Evolutionary conservation across 306 rosid genomes (phyloP), one percentile per base, ranked within the genome.

Genomic region (Crataegus laevigata): DNA sequence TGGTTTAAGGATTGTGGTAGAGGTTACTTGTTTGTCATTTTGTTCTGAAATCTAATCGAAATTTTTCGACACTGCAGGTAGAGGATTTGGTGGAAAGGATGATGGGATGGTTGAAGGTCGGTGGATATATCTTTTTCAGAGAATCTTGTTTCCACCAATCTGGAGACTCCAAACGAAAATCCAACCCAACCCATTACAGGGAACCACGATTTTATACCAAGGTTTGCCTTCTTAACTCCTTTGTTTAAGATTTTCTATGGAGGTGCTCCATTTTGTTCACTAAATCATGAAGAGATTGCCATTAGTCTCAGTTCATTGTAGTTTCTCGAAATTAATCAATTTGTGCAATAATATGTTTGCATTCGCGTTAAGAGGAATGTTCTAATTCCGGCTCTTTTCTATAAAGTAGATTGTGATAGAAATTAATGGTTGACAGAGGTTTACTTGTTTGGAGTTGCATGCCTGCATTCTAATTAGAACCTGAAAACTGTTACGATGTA

Each of bases 91-190:
- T 89, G 15, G 88, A 75, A 77, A 88, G 90, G 75, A 92, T 92
- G 97, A 82, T 91, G 59, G 89, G 82, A 85, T 94, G 99, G 99
- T 75, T 94, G 72, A 92, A 85, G 86, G 96, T 88, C 63, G 97
- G 84, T 57, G 99, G 99, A 21, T 80, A 78, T 72, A 83, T 94
- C 81, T 94, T 92, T 85, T 94, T 94, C 59, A 82, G 99, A 76
- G 99, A 94, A 75, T 94, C 99, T 77, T 94, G 97, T 83, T 94
- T 90, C 82, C 99, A 94, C 75, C 99, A 89, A 85, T 94, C 99
- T 38, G 99, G 99, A 67, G 99, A 94, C 78, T 89, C 92, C 1
- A 92, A 94, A 87, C 82, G 99, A 76, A 89, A 92, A 71, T 85
- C 84, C 83, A 94, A 94, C 85, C 99, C 97, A 57, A 94, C 97